phyloP scores from a whole-genome alignment of 1,139 yeast genomes.

The Diutina siamensis region DNA sequence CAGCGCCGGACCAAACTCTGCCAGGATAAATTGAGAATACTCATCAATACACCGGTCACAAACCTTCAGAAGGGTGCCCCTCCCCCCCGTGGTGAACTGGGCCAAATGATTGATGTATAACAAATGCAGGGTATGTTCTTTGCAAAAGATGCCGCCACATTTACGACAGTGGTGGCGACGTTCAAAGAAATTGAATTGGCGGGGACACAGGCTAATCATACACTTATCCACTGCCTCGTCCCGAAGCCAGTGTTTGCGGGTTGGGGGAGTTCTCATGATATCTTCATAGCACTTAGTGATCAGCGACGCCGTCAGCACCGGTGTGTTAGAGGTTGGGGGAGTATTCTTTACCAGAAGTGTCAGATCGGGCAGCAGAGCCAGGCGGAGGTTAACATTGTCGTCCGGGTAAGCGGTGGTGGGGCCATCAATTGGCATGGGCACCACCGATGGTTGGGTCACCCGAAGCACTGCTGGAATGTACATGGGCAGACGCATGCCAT shows the following conservation, averaged over 20 bases:
- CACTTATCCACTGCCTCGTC: slow-evolving; percentile 57
- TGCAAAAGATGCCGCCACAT: slow-evolving; percentile 88
- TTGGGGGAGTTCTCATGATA: slow-evolving; percentile 36
- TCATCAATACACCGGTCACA: slow-evolving; percentile 67
- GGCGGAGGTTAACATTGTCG: background rate
- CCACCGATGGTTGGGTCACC: background rate
- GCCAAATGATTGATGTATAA: slow-evolving; percentile 58
- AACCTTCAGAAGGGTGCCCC: slow-evolving; percentile 66
- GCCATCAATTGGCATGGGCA: background rate
- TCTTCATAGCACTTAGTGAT: slow-evolving; percentile 15
- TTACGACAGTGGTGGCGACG: slow-evolving; percentile 90
- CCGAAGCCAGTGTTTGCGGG: slow-evolving; percentile 68
- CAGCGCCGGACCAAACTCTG: slow-evolving; percentile 24
- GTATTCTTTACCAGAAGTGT: background rate
- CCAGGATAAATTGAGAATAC: slow-evolving; percentile 42
- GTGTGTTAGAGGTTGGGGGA: background rate
- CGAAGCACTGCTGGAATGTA: slow-evolving; percentile 77
- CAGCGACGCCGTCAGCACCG: background rate
- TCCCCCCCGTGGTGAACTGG: slow-evolving; percentile 62
- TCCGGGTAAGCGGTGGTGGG: background rate
- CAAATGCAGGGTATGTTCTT: slow-evolving; percentile 46
- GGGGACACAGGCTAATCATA: slow-evolving; percentile 44
- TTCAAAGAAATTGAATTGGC: slow-evolving; percentile 61
- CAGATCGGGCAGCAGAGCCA: slow-evolving; percentile 2
- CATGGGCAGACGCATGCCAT: slow-evolving; percentile 71